These are phyloP conservation scores for Trypanosoma vivax DNA, from an alignment of 208 protist genomes.

Conservation along the genomic window DNA sequence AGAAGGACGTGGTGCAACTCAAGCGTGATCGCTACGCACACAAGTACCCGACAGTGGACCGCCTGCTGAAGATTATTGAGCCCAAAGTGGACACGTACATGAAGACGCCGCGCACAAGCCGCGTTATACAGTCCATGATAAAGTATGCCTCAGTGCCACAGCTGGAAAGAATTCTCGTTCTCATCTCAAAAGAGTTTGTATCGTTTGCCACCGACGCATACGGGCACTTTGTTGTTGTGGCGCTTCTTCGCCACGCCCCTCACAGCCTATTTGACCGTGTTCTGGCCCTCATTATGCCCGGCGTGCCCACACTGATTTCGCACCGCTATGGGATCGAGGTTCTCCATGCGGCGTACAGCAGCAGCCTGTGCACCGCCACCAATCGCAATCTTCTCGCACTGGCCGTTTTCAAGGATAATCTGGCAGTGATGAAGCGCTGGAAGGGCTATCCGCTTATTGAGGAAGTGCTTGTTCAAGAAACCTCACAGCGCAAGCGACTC, in stretches of 20 bases:
- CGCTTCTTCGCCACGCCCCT: slow-evolving; percentile 76
- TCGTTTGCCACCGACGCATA: slow-evolving; percentile 71
- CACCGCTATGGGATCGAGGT: slow-evolving; percentile 85
- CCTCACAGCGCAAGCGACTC: slow-evolving; percentile 62
- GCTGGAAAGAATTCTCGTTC: slow-evolving; percentile 47
- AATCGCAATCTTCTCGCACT: slow-evolving; percentile 75
- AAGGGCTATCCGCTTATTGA: slow-evolving; percentile 75
- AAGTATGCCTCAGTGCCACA: slow-evolving; percentile 79
- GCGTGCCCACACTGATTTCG: slow-evolving; percentile 65
- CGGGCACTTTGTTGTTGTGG: slow-evolving; percentile 74
- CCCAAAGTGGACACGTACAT: slow-evolving; percentile 61
- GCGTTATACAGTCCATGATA: slow-evolving; percentile 88
- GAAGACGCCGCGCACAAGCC: slow-evolving; percentile 73
- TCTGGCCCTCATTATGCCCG: slow-evolving; percentile 48
- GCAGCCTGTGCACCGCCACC: slow-evolving; percentile 52
- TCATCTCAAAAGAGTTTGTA: slow-evolving; percentile 52
- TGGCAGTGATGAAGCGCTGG: slow-evolving; percentile 84
- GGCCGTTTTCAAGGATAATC: slow-evolving; percentile 78
- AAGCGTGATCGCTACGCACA: slow-evolving; percentile 71
- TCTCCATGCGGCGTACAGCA: slow-evolving; percentile 78
- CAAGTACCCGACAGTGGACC: slow-evolving; percentile 84
- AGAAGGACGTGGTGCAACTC: slow-evolving; percentile 15
- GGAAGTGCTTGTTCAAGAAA: slow-evolving; percentile 51
- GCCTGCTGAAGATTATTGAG: slow-evolving; percentile 72
- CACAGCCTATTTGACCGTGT: slow-evolving; percentile 69